Percentiles rank a stretch among this genome's conserved stretches.
Evolutionary conservation across 179 eudicot genomes (phyloP).

Genomic region (Camellia oleifera): DNA sequence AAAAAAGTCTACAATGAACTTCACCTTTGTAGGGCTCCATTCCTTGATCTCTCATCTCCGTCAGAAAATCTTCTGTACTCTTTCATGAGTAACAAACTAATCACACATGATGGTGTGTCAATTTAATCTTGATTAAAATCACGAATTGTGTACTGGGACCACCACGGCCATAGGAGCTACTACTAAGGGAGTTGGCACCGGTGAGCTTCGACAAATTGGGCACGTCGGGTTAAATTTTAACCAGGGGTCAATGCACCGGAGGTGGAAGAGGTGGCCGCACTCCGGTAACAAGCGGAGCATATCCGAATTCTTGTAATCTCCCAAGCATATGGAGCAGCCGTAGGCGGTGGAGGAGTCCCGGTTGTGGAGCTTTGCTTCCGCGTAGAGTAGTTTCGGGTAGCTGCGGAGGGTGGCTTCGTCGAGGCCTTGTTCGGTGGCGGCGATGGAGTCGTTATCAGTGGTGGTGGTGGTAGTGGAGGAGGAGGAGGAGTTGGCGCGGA

Average conservation of each 20-base stretch:
- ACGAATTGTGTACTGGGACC: constrained; percentile 17
- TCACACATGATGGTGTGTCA: too few species aligned
- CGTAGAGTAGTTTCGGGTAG: constrained; percentile 30
- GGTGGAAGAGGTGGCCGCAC: constrained; percentile 55
- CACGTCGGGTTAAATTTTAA: constrained; percentile 38
- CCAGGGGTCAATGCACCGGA: constrained; percentile 52
- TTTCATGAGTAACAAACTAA: too few species aligned
- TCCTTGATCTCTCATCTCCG: too few species aligned
- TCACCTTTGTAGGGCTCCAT: too few species aligned
- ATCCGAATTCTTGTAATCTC: constrained; percentile 43
- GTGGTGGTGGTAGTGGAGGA: constrained; percentile 4
- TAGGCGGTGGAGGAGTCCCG: background rate
- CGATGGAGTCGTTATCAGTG: background rate
- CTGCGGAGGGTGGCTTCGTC: constrained; percentile 37
- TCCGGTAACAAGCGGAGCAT: constrained; percentile 43
- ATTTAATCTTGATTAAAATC: too few species aligned
- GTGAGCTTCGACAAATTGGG: constrained; percentile 46
- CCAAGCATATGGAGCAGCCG: constrained; percentile 46
- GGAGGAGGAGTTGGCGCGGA: background rate
- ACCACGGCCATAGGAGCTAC: constrained; percentile 30
- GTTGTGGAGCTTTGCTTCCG: constrained; percentile 22
- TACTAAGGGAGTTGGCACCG: constrained; percentile 25
- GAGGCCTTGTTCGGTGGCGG: constrained; percentile 13
- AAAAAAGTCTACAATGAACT: too few species aligned
- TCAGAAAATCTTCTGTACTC: too few species aligned